Evolutionary conservation across 208 protist species (phyloP).

Genomic region (Wallacemonas sp.): DNA sequence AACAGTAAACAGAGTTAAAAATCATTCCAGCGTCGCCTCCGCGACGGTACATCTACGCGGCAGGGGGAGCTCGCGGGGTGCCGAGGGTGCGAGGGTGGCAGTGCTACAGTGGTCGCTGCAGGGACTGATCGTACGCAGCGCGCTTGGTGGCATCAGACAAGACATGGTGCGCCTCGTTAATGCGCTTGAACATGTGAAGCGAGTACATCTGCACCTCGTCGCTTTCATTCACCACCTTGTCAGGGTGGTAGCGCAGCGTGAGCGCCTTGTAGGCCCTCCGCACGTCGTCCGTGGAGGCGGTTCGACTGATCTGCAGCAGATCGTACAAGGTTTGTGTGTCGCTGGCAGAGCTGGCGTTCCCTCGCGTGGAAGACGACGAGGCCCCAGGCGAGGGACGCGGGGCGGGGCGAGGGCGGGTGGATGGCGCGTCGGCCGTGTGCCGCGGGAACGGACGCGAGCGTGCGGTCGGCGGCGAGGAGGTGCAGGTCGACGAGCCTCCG

Average conservation of each 20-base stretch:
- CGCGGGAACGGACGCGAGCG: not conserved
- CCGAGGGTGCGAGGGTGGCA: not conserved
- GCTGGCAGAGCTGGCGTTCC: not conserved
- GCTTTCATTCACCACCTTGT: constrained; percentile 56
- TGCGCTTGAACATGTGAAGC: constrained; percentile 91
- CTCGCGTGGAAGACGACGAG: no score
- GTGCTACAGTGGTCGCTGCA: constrained; percentile 16
- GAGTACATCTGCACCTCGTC: constrained; percentile 36
- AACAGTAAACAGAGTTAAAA: no score
- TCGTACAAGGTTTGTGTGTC: constrained; percentile 57
- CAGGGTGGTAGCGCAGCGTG: constrained; percentile 79
- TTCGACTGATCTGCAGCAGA: constrained; percentile 45
- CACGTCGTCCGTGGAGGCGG: constrained; percentile 47
- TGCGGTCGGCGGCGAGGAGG: not conserved
- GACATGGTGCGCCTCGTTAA: constrained; percentile 95
- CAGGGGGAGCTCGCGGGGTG: no score
- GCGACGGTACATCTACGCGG: no score
- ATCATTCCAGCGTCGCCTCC: no score
- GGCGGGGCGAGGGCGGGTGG: not conserved
- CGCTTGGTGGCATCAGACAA: constrained; percentile 92
- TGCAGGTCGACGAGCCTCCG: not conserved
- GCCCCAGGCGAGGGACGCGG: not conserved
- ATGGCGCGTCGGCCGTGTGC: not conserved
- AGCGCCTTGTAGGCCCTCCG: constrained; percentile 64
- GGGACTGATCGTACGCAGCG: constrained; percentile 90